Evolutionary conservation across 768 basidiomycete species (phyloP).

Genomic region (Lactarius vividus): DNA sequence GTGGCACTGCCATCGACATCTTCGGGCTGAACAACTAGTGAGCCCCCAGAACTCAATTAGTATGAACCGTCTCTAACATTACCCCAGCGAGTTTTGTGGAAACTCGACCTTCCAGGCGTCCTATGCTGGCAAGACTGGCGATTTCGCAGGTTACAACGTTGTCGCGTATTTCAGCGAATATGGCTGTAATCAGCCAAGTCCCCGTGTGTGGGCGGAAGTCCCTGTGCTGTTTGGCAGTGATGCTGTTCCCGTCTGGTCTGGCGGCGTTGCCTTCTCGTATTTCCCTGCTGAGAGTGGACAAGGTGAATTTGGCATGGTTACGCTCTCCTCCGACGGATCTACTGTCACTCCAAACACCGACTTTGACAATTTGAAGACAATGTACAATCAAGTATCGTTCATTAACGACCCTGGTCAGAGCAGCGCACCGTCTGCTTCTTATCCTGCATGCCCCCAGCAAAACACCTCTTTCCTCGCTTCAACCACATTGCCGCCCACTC

Average conservation of each 20-base stretch:
- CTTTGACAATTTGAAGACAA: conserved; percentile 59
- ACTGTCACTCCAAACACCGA: conserved; percentile 69
- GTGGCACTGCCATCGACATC: conserved; percentile 68
- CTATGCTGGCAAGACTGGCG: conserved; percentile 53
- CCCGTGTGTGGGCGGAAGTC: conserved; percentile 81
- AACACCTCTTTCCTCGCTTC: conserved; percentile 63
- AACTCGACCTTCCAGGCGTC: conserved; percentile 52
- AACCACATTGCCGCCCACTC: conserved; percentile 75
- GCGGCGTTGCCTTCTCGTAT: conserved; percentile 87
- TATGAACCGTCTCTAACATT: conserved; percentile 20
- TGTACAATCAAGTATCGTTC: conserved; percentile 56
- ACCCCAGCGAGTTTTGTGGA: conserved; percentile 77
- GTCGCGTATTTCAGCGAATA: conserved; percentile 91
- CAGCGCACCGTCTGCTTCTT: conserved; percentile 48
- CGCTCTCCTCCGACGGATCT: conserved; percentile 58
- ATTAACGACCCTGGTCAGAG: conserved; percentile 63
- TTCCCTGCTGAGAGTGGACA: conserved; percentile 74
- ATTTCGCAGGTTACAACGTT: conserved; percentile 66
- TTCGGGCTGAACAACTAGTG: conserved; percentile 89
- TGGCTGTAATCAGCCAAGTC: conserved; percentile 60
- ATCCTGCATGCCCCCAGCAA: conserved; percentile 59
- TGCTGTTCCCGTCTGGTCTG: conserved; percentile 82
- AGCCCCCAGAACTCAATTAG: conserved; percentile 33
- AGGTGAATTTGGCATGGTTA: conserved; percentile 86
- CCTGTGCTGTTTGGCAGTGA: conserved; percentile 65